Conservation (phyloP, 305 asterid genomes). For the Fraxinus greggii region DNA sequence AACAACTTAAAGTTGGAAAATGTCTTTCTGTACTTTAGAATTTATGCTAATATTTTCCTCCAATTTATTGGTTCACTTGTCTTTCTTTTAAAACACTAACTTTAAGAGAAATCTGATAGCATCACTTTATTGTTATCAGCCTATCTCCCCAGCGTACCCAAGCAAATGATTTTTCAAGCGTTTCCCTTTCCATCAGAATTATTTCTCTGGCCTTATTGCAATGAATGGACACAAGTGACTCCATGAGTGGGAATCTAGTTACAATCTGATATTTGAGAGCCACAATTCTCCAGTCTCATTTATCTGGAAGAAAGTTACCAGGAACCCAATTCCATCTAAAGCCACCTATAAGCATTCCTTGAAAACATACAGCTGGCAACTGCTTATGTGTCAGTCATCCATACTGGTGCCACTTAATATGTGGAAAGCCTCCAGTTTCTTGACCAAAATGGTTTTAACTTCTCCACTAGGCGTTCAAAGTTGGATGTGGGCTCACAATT, state of each 20-base stretch:
- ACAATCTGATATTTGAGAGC: background rate
- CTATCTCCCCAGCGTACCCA: background rate
- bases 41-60: background rate
- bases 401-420: background rate
- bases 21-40: background rate
- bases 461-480: background rate
- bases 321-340: background rate
- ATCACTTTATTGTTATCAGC: background rate
- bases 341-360: background rate
- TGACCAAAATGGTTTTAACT: background rate
- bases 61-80: background rate
- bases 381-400: background rate
- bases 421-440: background rate
- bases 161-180: background rate
- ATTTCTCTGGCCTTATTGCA: background rate
- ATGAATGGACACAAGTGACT: background rate
- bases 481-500: background rate
- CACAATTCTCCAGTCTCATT: background rate
- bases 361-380: background rate
- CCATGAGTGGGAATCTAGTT: background rate
- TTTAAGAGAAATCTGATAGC: background rate
- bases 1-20: background rate
- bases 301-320: background rate
- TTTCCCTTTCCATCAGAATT: background rate
- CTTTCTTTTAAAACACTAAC: background rate